Conservation (phyloP, 2,329 filamentous ascomycete species). For the Phaeoacremonium minimum region DNA sequence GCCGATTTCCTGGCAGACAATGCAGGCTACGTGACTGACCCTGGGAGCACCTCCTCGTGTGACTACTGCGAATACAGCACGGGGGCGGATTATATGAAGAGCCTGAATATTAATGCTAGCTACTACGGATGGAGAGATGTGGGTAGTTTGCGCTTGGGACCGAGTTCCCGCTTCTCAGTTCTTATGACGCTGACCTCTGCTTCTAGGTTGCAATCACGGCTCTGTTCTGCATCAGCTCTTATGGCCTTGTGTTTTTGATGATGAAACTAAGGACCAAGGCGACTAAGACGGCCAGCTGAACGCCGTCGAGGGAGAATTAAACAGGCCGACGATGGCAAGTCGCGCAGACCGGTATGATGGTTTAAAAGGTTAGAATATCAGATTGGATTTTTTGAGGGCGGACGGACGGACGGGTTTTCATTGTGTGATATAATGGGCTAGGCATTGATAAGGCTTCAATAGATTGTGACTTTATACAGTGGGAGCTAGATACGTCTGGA, state of each 20-base stretch:
- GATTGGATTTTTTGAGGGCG: too few relatives aligned
- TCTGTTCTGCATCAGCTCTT: constrained; percentile 34
- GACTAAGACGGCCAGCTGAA: constrained; percentile 26
- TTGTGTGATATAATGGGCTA: too few relatives aligned
- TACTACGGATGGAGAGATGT: constrained; percentile 21
- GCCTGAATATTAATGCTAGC: constrained; percentile 50
- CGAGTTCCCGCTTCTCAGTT: background rate
- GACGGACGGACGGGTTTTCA: too few relatives aligned
- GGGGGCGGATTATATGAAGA: constrained; percentile 55
- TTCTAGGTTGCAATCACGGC: constrained; percentile 27
- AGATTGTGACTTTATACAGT: too few relatives aligned
- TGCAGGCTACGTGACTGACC: constrained; percentile 58
- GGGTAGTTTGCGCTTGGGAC: constrained; percentile 36
- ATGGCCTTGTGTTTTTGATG: constrained; percentile 36
- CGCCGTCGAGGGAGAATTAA: background rate
- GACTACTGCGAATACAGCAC: constrained; percentile 59
- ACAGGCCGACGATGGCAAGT: background rate
- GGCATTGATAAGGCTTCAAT: too few relatives aligned
- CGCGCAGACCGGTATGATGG: constrained; percentile 7
- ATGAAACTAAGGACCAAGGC: constrained; percentile 44
- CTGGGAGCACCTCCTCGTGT: constrained; percentile 55
- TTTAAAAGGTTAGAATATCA: constrained; percentile 1
- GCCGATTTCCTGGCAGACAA: constrained; percentile 42
- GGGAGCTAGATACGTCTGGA: too few relatives aligned
- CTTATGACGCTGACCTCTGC: background rate